Evolutionary conservation across 1,139 yeast species (phyloP).

Genomic region (Zhuliangozyma blackwelliae): DNA sequence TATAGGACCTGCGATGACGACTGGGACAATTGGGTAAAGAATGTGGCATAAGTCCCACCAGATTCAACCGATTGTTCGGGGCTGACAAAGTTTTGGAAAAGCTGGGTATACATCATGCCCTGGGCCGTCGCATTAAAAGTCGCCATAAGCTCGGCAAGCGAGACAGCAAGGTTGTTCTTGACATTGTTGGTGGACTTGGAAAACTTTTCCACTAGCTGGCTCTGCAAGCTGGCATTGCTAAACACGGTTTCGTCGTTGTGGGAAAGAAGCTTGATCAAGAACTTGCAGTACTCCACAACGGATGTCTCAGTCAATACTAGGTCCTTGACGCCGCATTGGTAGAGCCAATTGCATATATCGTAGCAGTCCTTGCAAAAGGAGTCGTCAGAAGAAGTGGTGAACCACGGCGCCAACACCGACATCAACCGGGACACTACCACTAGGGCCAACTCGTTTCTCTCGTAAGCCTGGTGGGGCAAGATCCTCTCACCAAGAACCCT

Average conservation of each 20-base stretch:
- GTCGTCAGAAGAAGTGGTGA: conserved; percentile 9
- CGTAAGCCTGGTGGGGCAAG: conserved; percentile 22
- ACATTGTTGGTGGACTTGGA: conserved; percentile 16
- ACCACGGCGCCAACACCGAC: conserved; percentile 10
- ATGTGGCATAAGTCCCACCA: conserved; percentile 34
- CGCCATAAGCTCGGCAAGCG: conserved; percentile 3
- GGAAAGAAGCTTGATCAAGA: conserved; percentile 12
- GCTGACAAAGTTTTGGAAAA: conserved; percentile 25
- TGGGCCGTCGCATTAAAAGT: conserved; percentile 12
- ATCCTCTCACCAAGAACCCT: conserved; percentile 30
- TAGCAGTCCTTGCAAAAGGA: conserved; percentile 25
- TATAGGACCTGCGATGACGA: conserved; percentile 24
- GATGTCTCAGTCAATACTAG: conserved; percentile 23
- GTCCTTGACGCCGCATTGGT: conserved; percentile 24
- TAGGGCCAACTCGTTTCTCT: conserved; percentile 33
- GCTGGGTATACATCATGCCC: conserved; percentile 23
- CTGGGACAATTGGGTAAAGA: conserved; percentile 28
- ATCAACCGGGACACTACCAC: conserved; percentile 24
- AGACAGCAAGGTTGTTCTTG: conserved; percentile 4
- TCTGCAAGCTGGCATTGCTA: conserved; percentile 2
- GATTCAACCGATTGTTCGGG: conserved; percentile 38
- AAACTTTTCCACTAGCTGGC: conserved; percentile 5
- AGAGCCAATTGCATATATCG: conserved; percentile 34
- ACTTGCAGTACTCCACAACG: conserved; percentile 15
- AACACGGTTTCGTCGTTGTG: conserved; percentile 7